phyloP scores from a whole-genome alignment of 169 alveolate species.

The Sarcocystis neurona region DNA sequence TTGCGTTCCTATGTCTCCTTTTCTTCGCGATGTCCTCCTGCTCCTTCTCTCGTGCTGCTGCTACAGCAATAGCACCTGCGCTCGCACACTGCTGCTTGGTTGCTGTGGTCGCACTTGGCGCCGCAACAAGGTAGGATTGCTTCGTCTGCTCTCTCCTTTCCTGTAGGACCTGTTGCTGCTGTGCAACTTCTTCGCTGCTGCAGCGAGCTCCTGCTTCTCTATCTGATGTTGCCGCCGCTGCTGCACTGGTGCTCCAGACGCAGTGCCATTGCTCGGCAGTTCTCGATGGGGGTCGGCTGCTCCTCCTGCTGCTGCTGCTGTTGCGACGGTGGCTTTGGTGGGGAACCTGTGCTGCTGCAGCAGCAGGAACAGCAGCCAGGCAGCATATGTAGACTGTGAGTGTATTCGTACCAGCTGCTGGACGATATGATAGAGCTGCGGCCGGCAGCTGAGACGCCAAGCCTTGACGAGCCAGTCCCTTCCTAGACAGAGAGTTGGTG shows the following conservation, averaged over 20 bases:
- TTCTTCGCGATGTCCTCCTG: not conserved
- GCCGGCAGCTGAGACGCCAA: not conserved
- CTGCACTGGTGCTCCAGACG: not conserved
- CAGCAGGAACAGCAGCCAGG: not conserved
- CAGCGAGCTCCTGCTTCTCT: conserved; percentile 1
- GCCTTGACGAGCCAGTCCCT: conserved; percentile 49
- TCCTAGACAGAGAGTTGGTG: conserved; percentile 24
- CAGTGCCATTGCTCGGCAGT: not conserved
- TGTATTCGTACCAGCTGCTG: conserved; percentile 32
- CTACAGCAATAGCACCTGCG: not conserved
- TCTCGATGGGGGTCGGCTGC: not conserved
- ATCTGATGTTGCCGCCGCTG: not conserved
- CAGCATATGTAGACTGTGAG: not conserved
- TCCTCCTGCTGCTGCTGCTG: not conserved
- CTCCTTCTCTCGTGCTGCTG: not conserved
- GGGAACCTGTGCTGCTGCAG: not conserved
- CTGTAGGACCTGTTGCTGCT: not conserved
- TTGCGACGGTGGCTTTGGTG: not conserved
- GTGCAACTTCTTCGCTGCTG: not conserved
- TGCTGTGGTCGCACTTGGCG: not conserved
- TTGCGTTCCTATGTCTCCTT: too few relatives aligned
- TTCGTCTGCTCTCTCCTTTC: not conserved
- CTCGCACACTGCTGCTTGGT: not conserved
- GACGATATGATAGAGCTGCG: conserved; percentile 34
- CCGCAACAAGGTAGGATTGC: not conserved